A percentile compares a stretch with the other conserved stretches of the same genome.
Conservation (phyloP, 768 basidiomycete species). For the Exidia glandulosa region DNA sequence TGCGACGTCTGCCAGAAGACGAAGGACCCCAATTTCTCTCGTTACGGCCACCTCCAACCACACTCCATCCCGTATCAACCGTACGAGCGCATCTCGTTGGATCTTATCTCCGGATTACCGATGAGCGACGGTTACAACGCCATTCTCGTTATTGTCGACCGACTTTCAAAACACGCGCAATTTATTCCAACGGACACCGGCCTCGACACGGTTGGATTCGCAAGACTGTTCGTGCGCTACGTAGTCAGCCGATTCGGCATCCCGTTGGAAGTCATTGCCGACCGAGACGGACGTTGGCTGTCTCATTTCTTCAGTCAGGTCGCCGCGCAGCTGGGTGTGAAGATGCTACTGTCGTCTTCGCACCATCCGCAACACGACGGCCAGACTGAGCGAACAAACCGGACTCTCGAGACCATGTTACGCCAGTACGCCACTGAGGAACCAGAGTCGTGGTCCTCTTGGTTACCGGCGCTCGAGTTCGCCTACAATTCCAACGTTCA, state of each 20-base stretch:
- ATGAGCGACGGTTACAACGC: conserved; percentile 23
- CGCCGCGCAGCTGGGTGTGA: background rate
- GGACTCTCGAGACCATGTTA: conserved; percentile 5
- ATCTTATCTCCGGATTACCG: conserved; percentile 19
- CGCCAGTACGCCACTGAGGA: conserved; percentile 2
- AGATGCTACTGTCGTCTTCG: conserved; percentile 6
- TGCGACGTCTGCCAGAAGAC: conserved; percentile 11
- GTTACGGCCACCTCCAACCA: conserved; percentile 2
- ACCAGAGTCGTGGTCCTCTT: conserved; percentile 23
- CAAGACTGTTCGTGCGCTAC: background rate
- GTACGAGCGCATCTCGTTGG: conserved; percentile 8
- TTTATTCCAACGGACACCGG: conserved; percentile 26
- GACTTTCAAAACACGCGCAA: conserved; percentile 28
- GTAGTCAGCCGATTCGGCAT: conserved; percentile 2
- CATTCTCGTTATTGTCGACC: conserved; percentile 29
- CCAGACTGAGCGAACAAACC: conserved; percentile 26
- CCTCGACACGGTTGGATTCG: background rate
- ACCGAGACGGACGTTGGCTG: conserved; percentile 5
- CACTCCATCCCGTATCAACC: conserved; percentile 5
- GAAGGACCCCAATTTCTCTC: background rate
- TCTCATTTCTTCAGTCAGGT: conserved; percentile 6
- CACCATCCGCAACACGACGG: conserved; percentile 36
- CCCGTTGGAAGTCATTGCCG: conserved; percentile 1
- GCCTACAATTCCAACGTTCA: conserved; percentile 20
- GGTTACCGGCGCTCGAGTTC: conserved; percentile 22